Evolutionary conservation across 179 eudicot genomes (phyloP).

Genomic region (Amaranthus tricolor): DNA sequence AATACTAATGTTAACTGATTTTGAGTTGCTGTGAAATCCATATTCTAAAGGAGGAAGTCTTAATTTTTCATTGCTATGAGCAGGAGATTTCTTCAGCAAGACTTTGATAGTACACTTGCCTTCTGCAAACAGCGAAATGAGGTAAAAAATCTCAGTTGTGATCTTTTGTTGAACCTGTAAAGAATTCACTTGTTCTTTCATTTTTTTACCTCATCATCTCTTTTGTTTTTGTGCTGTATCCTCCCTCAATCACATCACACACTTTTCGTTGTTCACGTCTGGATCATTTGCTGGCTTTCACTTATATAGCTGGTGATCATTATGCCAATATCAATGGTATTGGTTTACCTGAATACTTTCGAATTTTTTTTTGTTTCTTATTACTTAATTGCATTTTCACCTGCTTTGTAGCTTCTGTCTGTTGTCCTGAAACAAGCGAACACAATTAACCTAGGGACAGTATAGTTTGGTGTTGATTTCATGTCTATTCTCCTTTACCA

Average conservation of each 20-base stretch:
- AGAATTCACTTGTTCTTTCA: neutral
- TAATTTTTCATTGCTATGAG: constrained; percentile 17
- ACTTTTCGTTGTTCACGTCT: neutral
- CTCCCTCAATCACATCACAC: neutral
- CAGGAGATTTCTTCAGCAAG: constrained; percentile 91
- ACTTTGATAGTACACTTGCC: constrained; percentile 88
- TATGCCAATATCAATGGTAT: neutral
- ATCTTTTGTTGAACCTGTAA: constrained; percentile 3
- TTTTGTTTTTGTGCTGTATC: neutral
- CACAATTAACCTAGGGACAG: constrained; percentile 2
- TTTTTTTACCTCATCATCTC: neutral
- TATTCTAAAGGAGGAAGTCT: constrained; percentile 2
- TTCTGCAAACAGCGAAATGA: constrained; percentile 79
- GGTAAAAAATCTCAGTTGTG: constrained; percentile 44
- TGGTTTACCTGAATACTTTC: neutral
- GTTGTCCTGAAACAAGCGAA: neutral
- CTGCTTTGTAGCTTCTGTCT: neutral
- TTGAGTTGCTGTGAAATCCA: constrained; percentile 1
- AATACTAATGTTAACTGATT: neutral
- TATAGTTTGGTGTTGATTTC: neutral
- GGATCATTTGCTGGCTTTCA: neutral
- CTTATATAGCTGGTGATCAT: constrained; percentile 4
- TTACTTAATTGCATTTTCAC: neutral
- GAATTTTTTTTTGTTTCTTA: neutral
- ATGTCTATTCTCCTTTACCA: neutral